Base-by-base conservation (phyloP, 108 stramenopile genomes). In the Pseudonitzschia pungens region DNA sequence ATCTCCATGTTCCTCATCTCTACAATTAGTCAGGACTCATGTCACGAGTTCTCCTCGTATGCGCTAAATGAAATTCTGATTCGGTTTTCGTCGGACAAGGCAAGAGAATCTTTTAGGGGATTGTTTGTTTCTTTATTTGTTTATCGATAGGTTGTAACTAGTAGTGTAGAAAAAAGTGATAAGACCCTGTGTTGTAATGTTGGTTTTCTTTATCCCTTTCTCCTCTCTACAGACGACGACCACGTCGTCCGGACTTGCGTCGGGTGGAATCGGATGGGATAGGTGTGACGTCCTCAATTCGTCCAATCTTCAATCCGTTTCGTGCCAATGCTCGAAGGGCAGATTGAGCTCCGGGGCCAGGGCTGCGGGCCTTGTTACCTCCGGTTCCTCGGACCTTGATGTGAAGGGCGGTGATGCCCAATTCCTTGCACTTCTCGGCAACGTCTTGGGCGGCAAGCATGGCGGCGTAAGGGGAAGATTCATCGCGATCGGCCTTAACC, bases 371-470 rank as follows among this genome's bases (percentile, higher is more conserved):
- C 89, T 97, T 97, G 88, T 92, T 96, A 43, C 99, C 99, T 40
- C 99, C 99, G 60, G 98, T 99, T 58, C 97, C 99, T 54, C 99
- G 94, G 80, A 99, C 96, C 90, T 99, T 99, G 87, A 99, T 98
- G 87, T 99, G 99, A 66, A 99, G 86, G 50, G 99, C 98, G 21
- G 98, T 99, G 78, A 99, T 95, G 71, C 99, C 99, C 73, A 99
- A 81, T 70, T 98, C 97, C 80, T 96, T 97, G 83, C 92, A 95
- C 32, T 86, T 86, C 16, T 81, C 98, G 48, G 98, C 98, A 48
- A 97, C 98, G 71, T 99, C 99, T 86, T 98, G 98, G 43, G 99
- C 99, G 88, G 99, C 99, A 93, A 99, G 95, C 99, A 99, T 99
- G 53, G 99, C 98, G 67, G 99, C 99, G 87, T 99, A 99, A 18